phyloP scores from a whole-genome alignment of 1,139 yeast species.

The Barnettozyma hawaiiensis region DNA sequence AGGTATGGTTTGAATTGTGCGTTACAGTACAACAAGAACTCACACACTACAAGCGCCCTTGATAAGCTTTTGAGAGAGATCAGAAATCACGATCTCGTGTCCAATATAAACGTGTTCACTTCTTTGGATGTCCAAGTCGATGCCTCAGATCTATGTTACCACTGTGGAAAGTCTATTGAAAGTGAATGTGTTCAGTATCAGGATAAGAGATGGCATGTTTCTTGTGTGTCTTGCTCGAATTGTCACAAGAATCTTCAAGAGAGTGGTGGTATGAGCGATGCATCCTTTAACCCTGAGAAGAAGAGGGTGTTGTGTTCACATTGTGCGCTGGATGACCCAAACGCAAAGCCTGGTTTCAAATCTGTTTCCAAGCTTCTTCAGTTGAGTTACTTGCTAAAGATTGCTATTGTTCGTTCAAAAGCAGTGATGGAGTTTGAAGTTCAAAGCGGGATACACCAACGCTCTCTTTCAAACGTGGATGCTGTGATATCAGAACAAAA shows the following conservation, averaged over 20 bases:
- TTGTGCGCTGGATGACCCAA: conserved; percentile 48
- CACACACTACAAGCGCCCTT: conserved; percentile 56
- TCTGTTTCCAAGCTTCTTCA: conserved; percentile 67
- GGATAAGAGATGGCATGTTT: conserved; percentile 73
- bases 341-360: conserved; percentile 51
- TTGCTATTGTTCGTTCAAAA: conserved; percentile 76
- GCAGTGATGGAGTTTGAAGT: conserved; percentile 53
- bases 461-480: not conserved
- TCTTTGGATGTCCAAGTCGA: conserved; percentile 50
- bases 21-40: conserved; percentile 54
- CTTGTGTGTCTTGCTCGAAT: conserved; percentile 60
- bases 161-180: conserved; percentile 75
- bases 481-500: conserved; percentile 33
- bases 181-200: conserved; percentile 64
- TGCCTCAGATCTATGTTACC: conserved; percentile 72
- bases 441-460: conserved; percentile 9
- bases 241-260: conserved; percentile 42
- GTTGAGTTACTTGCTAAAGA: conserved; percentile 68
- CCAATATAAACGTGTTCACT: conserved; percentile 35
- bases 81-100: conserved; percentile 40
- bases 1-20: conserved; percentile 78
- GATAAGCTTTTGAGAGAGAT: conserved; percentile 55
- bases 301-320: conserved; percentile 48
- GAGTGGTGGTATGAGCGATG: conserved; percentile 36
- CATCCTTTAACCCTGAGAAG: conserved; percentile 36